Percentiles rank a stretch among this genome's conserved stretches.
These are phyloP conservation scores for Diaporthe caulivora DNA, from an alignment of 2,329 filamentous ascomycete genomes.

Conservation along the genomic window DNA sequence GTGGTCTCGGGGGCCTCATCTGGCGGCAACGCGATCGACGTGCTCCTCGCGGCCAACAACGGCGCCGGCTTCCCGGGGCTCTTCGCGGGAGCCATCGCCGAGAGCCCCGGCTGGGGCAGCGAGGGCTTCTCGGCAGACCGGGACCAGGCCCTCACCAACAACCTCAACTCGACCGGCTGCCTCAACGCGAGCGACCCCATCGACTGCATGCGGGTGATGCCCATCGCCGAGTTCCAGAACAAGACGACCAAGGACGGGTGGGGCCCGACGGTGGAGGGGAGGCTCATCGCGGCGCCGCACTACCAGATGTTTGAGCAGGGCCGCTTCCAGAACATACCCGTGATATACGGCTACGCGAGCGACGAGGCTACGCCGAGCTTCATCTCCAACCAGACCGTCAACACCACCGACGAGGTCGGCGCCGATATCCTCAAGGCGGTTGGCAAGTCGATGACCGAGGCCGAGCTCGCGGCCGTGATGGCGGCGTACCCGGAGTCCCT, in stretches of 20 bases:
- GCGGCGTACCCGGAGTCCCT: slow-evolving; percentile 32
- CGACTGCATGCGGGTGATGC: slow-evolving; percentile 35
- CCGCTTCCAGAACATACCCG: slow-evolving; percentile 34
- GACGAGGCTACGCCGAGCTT: slow-evolving; percentile 35
- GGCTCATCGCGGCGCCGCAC: slow-evolving; percentile 31
- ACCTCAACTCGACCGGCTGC: slow-evolving; percentile 31
- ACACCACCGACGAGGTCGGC: slow-evolving; percentile 24
- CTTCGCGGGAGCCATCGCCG: slow-evolving; percentile 30
- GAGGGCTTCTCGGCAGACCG: slow-evolving; percentile 18
- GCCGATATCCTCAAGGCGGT: slow-evolving; percentile 1
- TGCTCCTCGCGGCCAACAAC: slow-evolving; percentile 34
- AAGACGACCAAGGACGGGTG: slow-evolving; percentile 34
- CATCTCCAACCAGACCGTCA: slow-evolving; percentile 35
- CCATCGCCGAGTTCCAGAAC: slow-evolving; percentile 33
- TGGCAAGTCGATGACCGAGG: slow-evolving; percentile 25
- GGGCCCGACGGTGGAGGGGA: slow-evolving; percentile 25
- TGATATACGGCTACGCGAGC: slow-evolving; percentile 33
- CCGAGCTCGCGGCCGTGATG: slow-evolving; percentile 22
- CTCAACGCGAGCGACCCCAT: slow-evolving; percentile 21
- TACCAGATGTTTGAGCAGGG: slow-evolving; percentile 36
- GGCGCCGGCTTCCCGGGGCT: slow-evolving; percentile 31
- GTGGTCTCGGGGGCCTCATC: slow-evolving; percentile 29
- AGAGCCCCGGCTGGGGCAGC: slow-evolving; percentile 33
- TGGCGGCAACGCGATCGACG: slow-evolving; percentile 33
- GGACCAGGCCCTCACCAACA: slow-evolving; percentile 25